Conservation (phyloP, 768 basidiomycete genomes). For the Suillus luteus region DNA sequence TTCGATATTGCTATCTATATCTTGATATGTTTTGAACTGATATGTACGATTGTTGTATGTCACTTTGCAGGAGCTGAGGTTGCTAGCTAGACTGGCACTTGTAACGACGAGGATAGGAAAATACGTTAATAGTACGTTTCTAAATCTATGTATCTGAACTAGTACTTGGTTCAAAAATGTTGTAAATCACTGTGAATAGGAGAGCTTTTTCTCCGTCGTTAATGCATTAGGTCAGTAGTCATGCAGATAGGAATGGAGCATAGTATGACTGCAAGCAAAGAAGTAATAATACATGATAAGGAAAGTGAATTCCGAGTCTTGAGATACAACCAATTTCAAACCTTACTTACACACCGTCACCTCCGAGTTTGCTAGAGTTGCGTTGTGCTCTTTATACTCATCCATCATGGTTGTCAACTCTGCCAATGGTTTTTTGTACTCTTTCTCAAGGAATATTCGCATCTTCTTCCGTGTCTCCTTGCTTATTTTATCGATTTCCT, state of each 20-base stretch:
- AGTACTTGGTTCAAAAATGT: neutral
- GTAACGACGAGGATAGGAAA: neutral
- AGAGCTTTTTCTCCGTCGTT: no score
- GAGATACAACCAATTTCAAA: neutral
- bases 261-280: neutral
- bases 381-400: neutral
- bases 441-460: neutral
- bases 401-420: neutral
- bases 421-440: neutral
- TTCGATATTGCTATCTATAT: conserved; percentile 7
- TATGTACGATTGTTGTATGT: conserved; percentile 7
- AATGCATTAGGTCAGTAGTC: neutral
- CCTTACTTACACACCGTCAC: neutral
- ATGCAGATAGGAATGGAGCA: neutral
- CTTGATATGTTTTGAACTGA: neutral
- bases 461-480: neutral
- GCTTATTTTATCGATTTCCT: neutral
- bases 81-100: neutral
- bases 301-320: neutral
- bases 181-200: neutral
- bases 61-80: neutral
- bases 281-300: neutral
- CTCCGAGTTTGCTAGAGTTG: neutral
- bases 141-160: neutral
- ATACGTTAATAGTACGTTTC: conserved; percentile 11